A percentile compares a stretch with the other conserved stretches of the same genome.
phyloP scores from a whole-genome alignment of 306 rosid genomes.

The Corylus heterophylla region DNA sequence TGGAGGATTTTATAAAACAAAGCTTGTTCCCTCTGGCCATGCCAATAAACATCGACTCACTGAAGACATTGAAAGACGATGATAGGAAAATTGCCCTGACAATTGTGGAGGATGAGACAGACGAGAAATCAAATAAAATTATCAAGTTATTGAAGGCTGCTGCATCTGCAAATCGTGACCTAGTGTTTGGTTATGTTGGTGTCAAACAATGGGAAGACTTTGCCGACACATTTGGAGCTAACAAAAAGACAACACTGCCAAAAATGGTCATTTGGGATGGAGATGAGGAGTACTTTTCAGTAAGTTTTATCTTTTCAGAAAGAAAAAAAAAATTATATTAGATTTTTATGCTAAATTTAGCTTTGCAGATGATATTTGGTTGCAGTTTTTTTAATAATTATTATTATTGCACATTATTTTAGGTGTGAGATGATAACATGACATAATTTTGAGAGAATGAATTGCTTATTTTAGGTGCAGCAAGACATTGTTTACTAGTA shows the following conservation, averaged over 20 bases:
- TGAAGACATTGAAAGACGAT: constrained; percentile 66
- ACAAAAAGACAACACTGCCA: constrained; percentile 56
- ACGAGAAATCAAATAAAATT: constrained; percentile 64
- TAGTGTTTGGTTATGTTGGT: constrained; percentile 87
- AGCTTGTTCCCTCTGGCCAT: constrained; percentile 72
- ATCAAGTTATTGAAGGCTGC: constrained; percentile 78
- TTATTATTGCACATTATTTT: neutral
- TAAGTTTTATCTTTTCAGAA: constrained; percentile 42
- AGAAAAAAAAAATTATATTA: neutral
- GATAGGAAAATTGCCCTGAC: constrained; percentile 79
- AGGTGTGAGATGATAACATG: neutral
- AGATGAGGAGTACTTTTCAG: constrained; percentile 65
- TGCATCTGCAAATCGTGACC: constrained; percentile 93
- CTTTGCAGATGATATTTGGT: constrained; percentile 20
- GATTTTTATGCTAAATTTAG: constrained; percentile 14
- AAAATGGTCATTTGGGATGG: constrained; percentile 90
- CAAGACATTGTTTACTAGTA: neutral
- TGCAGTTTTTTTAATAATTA: constrained; percentile 5
- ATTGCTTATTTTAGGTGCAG: neutral
- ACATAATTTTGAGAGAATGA: neutral
- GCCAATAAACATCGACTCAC: constrained; percentile 71
- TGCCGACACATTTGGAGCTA: constrained; percentile 71
- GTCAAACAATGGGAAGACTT: constrained; percentile 77
- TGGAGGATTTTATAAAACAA: constrained; percentile 80
- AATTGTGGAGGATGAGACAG: constrained; percentile 77